A percentile compares a stretch with the other conserved stretches of the same genome.
Conservation (phyloP, 139 green algal species). For the Chlorella sp. region DNA sequence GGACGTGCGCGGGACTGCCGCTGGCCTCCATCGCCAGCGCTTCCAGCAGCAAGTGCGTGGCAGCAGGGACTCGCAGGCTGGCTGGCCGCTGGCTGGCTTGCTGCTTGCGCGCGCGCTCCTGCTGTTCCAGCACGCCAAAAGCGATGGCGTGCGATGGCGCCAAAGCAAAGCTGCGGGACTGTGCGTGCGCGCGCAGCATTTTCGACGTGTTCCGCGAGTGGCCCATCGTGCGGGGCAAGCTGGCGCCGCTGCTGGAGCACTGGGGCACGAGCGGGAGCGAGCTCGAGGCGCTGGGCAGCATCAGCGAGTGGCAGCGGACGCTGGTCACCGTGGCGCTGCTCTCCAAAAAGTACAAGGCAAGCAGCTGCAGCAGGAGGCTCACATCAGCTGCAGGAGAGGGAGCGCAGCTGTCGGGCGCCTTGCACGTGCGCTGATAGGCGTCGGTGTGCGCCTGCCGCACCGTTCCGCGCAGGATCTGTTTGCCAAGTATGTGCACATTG, state of each 20-base stretch:
- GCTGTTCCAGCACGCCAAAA: not conserved
- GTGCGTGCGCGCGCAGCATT: slow-evolving; percentile 20
- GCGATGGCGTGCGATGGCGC: too few relatives aligned
- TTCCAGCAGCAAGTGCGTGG: not conserved
- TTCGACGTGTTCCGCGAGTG: slow-evolving; percentile 43
- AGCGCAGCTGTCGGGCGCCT: too few relatives aligned
- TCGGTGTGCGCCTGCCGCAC: too few relatives aligned
- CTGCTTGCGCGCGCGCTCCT: too few relatives aligned
- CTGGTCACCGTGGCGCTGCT: slow-evolving; percentile 27
- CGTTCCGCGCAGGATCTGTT: slow-evolving; percentile 15
- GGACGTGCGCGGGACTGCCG: not conserved
- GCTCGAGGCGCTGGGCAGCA: slow-evolving; percentile 13
- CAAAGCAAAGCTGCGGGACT: too few relatives aligned
- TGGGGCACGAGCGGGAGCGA: not conserved
- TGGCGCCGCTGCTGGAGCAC: slow-evolving; percentile 19
- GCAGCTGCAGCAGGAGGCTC: too few relatives aligned
- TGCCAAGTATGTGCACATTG: slow-evolving; percentile 12
- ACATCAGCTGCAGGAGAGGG: too few relatives aligned
- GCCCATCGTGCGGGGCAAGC: slow-evolving; percentile 26
- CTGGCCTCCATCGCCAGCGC: not conserved
- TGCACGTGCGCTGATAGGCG: too few relatives aligned
- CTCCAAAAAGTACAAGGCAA: slow-evolving; percentile 54
- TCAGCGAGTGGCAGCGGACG: slow-evolving; percentile 36
- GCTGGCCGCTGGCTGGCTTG: too few relatives aligned
- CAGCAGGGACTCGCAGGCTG: too few relatives aligned